Conservation (phyloP, 2,329 filamentous ascomycete genomes). For the Trichoderma sp. region DNA sequence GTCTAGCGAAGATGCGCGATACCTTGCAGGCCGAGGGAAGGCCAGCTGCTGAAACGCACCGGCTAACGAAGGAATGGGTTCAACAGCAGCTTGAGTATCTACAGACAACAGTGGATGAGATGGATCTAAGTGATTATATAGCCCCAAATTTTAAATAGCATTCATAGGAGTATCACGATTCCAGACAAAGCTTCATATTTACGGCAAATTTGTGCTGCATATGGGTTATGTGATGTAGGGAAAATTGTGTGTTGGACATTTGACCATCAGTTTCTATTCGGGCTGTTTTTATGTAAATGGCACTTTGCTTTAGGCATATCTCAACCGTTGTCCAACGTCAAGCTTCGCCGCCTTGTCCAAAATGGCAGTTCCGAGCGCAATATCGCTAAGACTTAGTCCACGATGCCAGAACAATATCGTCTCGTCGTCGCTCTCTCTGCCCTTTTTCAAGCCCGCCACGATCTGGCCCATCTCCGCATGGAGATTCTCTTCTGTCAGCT, state of each 20-base stretch:
- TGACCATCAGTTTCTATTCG: background rate
- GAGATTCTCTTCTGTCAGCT: slow-evolving; percentile 19
- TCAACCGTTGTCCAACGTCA: slow-evolving; percentile 17
- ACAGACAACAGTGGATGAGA: slow-evolving; percentile 34
- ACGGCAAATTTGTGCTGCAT: background rate
- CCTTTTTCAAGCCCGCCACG: slow-evolving; percentile 17
- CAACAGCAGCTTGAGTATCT: slow-evolving; percentile 35
- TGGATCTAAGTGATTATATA: slow-evolving; percentile 25
- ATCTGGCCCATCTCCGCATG: slow-evolving; percentile 21
- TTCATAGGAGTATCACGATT: background rate
- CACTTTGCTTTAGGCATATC: slow-evolving; percentile 9
- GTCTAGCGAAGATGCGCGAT: slow-evolving; percentile 25
- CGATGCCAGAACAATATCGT: slow-evolving; percentile 23
- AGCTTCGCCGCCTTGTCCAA: slow-evolving; percentile 18
- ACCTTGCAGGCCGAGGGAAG: slow-evolving; percentile 29
- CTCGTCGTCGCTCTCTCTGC: slow-evolving; percentile 21
- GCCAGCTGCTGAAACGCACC: slow-evolving; percentile 27
- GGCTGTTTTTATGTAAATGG: no score
- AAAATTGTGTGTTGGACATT: background rate
- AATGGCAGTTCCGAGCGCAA: slow-evolving; percentile 18
- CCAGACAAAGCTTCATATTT: background rate
- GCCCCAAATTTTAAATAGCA: slow-evolving; percentile 9
- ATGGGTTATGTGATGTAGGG: background rate
- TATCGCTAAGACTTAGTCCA: slow-evolving; percentile 20
- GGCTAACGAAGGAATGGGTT: slow-evolving; percentile 32